phyloP scores from a whole-genome alignment of 169 alveolate species.

The Plasmodium relictum region DNA sequence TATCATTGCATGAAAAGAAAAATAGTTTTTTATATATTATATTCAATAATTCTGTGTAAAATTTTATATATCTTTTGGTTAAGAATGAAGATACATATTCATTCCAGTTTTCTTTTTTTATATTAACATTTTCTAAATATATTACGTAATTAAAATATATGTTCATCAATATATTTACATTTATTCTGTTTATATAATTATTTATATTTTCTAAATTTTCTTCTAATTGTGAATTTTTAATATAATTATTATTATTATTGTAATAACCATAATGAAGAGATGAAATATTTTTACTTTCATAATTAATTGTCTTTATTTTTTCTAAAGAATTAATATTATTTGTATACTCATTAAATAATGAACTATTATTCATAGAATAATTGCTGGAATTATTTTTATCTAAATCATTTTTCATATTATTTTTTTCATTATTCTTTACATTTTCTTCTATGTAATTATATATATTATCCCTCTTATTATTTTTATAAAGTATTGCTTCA shows the following conservation, averaged over 20 bases:
- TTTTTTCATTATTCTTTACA: not conserved
- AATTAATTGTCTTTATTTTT: not conserved
- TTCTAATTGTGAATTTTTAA: not conserved
- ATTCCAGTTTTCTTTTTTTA: constrained; percentile 50
- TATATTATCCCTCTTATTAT: not conserved
- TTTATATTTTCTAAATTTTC: not conserved
- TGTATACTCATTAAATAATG: not conserved
- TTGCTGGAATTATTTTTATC: not conserved
- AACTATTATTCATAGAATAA: too few species aligned
- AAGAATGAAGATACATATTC: constrained; percentile 29
- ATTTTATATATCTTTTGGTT: constrained; percentile 14
- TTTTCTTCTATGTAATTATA: not conserved
- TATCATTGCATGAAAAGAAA: constrained; percentile 54
- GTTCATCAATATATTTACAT: constrained; percentile 11
- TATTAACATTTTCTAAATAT: constrained; percentile 45
- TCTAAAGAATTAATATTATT: not conserved
- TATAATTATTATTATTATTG: not conserved
- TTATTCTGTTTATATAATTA: constrained; percentile 1
- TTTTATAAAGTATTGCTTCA: constrained; percentile 19
- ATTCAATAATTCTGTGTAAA: constrained; percentile 24
- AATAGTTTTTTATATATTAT: constrained; percentile 46
- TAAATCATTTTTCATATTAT: not conserved
- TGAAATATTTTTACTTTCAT: not conserved
- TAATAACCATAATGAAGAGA: not conserved
- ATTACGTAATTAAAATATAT: constrained; percentile 38